Base-by-base conservation (phyloP, 441 rosid genomes). In the Mallotus repandus region DNA sequence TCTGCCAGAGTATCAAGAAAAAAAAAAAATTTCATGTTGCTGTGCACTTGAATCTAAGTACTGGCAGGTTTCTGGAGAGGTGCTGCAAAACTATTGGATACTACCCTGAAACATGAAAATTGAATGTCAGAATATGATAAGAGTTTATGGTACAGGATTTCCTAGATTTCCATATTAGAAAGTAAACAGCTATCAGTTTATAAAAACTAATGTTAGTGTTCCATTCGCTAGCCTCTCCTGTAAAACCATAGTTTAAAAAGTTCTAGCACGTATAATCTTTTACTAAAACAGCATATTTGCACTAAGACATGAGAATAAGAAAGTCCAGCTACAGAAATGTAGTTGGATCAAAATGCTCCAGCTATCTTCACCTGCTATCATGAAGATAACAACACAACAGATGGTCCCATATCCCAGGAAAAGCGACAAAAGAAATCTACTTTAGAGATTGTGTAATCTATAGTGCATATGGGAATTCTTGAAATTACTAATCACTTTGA, bases 21-120 rank as follows among this genome's bases (percentile, higher is more conserved):
- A 7, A 45, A 45, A 38, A 0, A 48, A 41, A 18, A 76, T 29
- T 65, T 71, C 52, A 63, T 71, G 11, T 53, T 72, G 69, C 68
- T 50, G 77, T 73, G 70, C 62, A 48, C 72, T 65, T 52, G 22
- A 14, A 19, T 70, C 13, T 4, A 58, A 18, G 66, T 49, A 67
- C 74, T 29, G 32, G 46, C 48, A 58, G 68, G 52, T 55, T 60
- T 38, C 69, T 69, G 62, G 69, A 59, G 45, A 68, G 69, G 35
- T 65, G 69, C 59, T 69, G 72, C 75, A 70, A 60, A 73, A 68
- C 48, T 67, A 70, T 50, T 32, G 72, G 43, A 35, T 45, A 56
- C 63, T 54, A 29, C 21, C 87, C 85, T 81, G 86, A 84, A 71
- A 62, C 45, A 56, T 2, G 71, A 18, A 25, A 68, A 73, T 56